These are phyloP conservation scores for Schizophyllum amplum DNA, from an alignment of 1,284 basidiomycete genomes.

Conservation along the genomic window DNA sequence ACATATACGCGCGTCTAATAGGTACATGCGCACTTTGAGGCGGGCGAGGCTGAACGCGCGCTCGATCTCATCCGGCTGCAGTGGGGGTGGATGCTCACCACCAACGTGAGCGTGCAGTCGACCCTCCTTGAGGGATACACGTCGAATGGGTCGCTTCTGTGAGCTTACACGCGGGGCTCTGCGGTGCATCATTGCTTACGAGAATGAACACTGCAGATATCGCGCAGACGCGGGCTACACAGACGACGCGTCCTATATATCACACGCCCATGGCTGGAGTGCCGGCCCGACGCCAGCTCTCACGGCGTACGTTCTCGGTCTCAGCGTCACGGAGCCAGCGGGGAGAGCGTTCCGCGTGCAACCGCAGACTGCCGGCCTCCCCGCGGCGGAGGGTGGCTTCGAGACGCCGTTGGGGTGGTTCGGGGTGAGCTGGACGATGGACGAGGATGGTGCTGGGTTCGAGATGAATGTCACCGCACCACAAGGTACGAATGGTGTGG, in stretches of 20 bases:
- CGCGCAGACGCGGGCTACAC: conserved; percentile 40
- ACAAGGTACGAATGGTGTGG: conserved; percentile 23
- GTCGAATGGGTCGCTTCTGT: conserved; percentile 41
- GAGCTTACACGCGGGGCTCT: conserved; percentile 13
- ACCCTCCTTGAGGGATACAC: conserved; percentile 45
- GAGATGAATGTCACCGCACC: conserved; percentile 23
- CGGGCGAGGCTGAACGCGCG: conserved; percentile 37
- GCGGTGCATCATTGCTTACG: too few species aligned
- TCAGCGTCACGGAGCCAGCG: conserved; percentile 29
- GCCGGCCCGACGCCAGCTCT: conserved; percentile 26
- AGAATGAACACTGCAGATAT: conserved; percentile 11
- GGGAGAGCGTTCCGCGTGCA: conserved; percentile 34
- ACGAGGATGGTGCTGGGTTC: conserved; percentile 14
- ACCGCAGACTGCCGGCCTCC: conserved; percentile 30
- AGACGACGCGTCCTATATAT: conserved; percentile 39
- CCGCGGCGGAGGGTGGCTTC: conserved; percentile 32
- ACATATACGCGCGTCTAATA: conserved; percentile 11
- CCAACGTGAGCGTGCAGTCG: conserved; percentile 40
- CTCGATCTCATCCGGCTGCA: conserved; percentile 39
- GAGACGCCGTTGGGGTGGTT: conserved; percentile 35
- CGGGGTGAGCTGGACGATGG: conserved; percentile 23
- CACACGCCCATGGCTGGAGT: conserved; percentile 32
- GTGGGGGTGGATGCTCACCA: conserved; percentile 50
- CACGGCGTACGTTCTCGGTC: conserved; percentile 36
- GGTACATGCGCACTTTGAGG: conserved; percentile 44